Evolutionary conservation across 1,284 basidiomycete species (phyloP).

Genomic region (Ustilago sp.): DNA sequence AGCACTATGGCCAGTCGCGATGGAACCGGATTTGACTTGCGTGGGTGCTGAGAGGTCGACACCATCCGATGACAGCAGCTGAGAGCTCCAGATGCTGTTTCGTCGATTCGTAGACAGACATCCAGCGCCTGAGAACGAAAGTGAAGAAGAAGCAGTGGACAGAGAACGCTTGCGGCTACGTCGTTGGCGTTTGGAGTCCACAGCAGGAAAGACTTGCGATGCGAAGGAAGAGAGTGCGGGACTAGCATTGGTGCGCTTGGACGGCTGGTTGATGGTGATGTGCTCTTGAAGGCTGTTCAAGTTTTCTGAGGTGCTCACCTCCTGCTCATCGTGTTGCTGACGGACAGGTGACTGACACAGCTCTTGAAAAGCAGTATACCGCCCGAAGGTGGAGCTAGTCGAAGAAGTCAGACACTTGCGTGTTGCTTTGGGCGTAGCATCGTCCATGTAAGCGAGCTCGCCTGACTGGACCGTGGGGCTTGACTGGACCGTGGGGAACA

Average conservation of each 20-base stretch:
- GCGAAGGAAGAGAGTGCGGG: slow-evolving; percentile 5
- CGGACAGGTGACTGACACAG: background rate
- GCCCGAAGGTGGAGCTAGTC: slow-evolving; percentile 14
- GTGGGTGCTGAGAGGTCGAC: background rate
- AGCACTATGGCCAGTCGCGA: background rate
- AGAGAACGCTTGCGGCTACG: slow-evolving; percentile 21
- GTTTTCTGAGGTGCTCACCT: background rate
- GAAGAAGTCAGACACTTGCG: slow-evolving; percentile 24
- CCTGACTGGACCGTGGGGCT: background rate
- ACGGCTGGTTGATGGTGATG: background rate
- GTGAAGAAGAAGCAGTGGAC: slow-evolving; percentile 30
- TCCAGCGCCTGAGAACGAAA: slow-evolving; percentile 12
- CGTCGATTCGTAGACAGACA: slow-evolving; percentile 2
- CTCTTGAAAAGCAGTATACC: background rate
- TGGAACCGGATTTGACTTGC: background rate
- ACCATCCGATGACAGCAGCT: slow-evolving; percentile 7
- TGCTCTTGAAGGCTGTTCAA: background rate
- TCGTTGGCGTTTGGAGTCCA: background rate
- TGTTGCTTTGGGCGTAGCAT: slow-evolving; percentile 18
- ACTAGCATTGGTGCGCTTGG: background rate
- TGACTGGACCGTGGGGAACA: slow-evolving; percentile 1
- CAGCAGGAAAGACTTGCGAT: background rate
- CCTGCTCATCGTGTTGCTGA: background rate
- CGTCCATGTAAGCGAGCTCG: background rate
- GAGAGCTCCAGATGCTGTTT: slow-evolving; percentile 19